These are phyloP conservation scores for Carallia brachiata DNA, from an alignment of 345 rosid species.

Conservation along the genomic window DNA sequence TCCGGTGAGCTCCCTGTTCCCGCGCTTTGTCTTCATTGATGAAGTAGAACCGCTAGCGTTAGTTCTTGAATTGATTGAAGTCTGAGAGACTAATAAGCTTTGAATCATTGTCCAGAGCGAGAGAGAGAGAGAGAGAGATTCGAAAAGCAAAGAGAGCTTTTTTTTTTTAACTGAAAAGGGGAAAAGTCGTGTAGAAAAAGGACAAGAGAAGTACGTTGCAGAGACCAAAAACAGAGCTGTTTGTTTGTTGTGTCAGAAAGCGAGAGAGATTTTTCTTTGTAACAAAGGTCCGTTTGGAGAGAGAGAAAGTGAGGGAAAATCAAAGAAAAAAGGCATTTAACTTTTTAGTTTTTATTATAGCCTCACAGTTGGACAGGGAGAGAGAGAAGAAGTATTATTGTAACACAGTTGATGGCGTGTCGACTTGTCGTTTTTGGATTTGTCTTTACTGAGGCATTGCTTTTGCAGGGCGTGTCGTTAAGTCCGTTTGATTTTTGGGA, in stretches of 20 bases:
- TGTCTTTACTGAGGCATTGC: too few species aligned
- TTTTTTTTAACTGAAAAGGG: slow-evolving; percentile 17
- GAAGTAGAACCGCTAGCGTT: slow-evolving; percentile 2
- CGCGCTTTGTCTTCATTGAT: slow-evolving; percentile 65
- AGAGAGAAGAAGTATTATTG: too few species aligned
- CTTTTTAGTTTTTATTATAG: slow-evolving; percentile 7
- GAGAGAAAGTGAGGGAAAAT: slow-evolving; percentile 28
- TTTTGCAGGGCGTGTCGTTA: too few species aligned
- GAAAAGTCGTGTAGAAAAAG: slow-evolving; percentile 39
- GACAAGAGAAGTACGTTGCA: slow-evolving; percentile 23
- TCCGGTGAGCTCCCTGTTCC: slow-evolving; percentile 32
- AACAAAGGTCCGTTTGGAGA: slow-evolving; percentile 17
- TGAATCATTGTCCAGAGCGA: slow-evolving; percentile 54
- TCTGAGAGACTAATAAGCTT: slow-evolving; percentile 49
- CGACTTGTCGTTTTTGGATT: too few species aligned
- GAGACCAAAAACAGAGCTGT: background rate
- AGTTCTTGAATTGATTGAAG: slow-evolving; percentile 26
- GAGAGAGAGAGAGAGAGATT: background rate
- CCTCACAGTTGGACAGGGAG: background rate
- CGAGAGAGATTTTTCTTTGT: background rate
- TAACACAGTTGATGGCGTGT: too few species aligned
- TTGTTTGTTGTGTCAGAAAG: slow-evolving; percentile 28
- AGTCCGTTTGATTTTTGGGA: too few species aligned
- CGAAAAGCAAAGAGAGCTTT: slow-evolving; percentile 22
- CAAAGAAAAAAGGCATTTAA: slow-evolving; percentile 10